phyloP scores from a whole-genome alignment of 108 stramenopile species.

The Stephanodiscus triporus region DNA sequence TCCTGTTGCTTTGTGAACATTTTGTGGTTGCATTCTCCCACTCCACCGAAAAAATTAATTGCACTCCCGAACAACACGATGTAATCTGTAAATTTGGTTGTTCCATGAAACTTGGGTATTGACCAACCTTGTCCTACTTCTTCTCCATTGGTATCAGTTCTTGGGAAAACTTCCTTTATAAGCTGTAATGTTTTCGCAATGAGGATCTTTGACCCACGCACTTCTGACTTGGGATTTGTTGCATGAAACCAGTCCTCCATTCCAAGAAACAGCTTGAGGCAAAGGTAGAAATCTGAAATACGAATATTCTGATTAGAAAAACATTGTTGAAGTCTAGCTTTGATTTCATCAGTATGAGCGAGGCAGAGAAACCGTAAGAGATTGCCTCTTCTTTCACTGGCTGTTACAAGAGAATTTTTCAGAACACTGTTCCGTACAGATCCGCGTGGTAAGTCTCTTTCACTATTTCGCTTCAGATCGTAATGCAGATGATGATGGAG shows the following conservation, averaged over 20 bases:
- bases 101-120: slow-evolving; percentile 6
- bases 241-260: slow-evolving; percentile 8
- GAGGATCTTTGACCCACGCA: background rate
- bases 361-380: background rate
- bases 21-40: slow-evolving; percentile 16
- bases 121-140: slow-evolving; percentile 3
- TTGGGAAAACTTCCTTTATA: slow-evolving; percentile 4
- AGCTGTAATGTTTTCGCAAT: background rate
- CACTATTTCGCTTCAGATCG: background rate
- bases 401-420: background rate
- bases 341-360: no score
- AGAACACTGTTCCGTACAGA: background rate
- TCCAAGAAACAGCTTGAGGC: background rate
- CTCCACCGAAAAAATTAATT: slow-evolving; percentile 18
- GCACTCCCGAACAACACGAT: slow-evolving; percentile 1
- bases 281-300: background rate
- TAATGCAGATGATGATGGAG: background rate
- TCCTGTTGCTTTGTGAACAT: background rate
- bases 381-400: background rate
- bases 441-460: background rate
- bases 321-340: no score
- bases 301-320: no score
- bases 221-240: background rate
- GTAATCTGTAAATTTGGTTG: background rate
- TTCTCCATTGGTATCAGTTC: background rate